phyloP scores from a whole-genome alignment of 2,329 filamentous ascomycete species.

The Fusarium pseudocircinatum region DNA sequence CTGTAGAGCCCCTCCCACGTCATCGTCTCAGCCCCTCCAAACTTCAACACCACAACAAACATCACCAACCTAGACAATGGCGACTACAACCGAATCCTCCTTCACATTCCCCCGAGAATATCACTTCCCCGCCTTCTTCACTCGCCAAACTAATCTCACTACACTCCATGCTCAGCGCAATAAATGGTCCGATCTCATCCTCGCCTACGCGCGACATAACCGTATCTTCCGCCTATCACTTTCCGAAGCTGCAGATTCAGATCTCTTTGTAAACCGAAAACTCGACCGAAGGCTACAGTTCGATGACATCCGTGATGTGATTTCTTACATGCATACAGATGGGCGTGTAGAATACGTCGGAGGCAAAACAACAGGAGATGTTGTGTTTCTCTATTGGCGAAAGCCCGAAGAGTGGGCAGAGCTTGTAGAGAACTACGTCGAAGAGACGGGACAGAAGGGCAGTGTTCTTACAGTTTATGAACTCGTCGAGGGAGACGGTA shows the following conservation, averaged over 20 bases:
- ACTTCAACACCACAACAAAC: constrained; percentile 14
- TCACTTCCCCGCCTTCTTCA: constrained; percentile 87
- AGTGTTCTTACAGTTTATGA: constrained; percentile 93
- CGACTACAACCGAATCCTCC: constrained; percentile 35
- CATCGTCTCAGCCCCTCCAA: constrained; percentile 23
- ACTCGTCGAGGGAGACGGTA: constrained; percentile 85
- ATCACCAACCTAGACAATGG: constrained; percentile 26
- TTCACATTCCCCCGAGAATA: constrained; percentile 73
- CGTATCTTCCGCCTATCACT: constrained; percentile 80
- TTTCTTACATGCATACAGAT: constrained; percentile 68
- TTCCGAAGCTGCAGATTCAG: constrained; percentile 60
- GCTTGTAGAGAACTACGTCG: constrained; percentile 80
- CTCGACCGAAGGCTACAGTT: constrained; percentile 62
- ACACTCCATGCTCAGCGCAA: constrained; percentile 79
- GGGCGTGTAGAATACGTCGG: constrained; percentile 73
- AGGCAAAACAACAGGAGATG: constrained; percentile 49
- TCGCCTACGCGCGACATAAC: constrained; percentile 82
- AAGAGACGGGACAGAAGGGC: constrained; percentile 88
- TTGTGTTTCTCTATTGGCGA: constrained; percentile 84
- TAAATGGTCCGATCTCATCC: constrained; percentile 89
- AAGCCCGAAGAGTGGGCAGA: constrained; percentile 91
- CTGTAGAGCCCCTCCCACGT: constrained; percentile 28
- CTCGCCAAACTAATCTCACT: constrained; percentile 76
- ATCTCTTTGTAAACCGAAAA: constrained; percentile 66
- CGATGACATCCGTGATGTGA: constrained; percentile 65